Percentiles rank a stretch among this genome's conserved stretches.
These are phyloP conservation scores for Lentinula detonsa DNA, from an alignment of 768 basidiomycete species.

Conservation along the genomic window DNA sequence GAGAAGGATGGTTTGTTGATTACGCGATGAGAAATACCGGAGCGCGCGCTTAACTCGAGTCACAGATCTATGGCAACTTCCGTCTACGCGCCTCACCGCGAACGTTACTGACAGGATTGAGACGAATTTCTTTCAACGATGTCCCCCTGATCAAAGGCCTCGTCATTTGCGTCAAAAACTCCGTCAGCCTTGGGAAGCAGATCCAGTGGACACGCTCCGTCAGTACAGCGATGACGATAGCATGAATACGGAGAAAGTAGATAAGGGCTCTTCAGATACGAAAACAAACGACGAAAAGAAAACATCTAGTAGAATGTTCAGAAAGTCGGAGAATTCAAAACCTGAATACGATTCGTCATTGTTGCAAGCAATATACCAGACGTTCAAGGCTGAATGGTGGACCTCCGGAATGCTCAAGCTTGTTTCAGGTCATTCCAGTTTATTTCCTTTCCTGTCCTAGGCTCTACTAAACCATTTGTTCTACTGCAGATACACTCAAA, in stretches of 20 bases:
- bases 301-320: not conserved
- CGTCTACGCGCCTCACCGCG: not conserved
- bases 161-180: conserved; percentile 6
- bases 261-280: not conserved
- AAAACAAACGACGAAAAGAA: not conserved
- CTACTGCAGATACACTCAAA: conserved; percentile 30
- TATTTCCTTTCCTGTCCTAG: not conserved
- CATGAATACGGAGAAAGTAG: not conserved
- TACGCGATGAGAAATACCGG: not conserved
- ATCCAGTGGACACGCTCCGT: not conserved
- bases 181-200: not conserved
- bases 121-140: conserved; percentile 6
- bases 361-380: conserved; percentile 2
- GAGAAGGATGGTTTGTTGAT: conserved; percentile 35
- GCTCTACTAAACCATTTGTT: not conserved
- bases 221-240: not conserved
- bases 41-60: too few species aligned
- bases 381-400: conserved; percentile 4
- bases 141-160: conserved; percentile 7
- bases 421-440: conserved; percentile 14
- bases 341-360: conserved; percentile 8
- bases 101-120: conserved; percentile 1
- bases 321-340: not conserved
- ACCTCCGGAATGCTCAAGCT: conserved; percentile 7
- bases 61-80: conserved; percentile 9